A percentile compares a stretch with the other conserved stretches of the same genome.
Evolutionary conservation across 2,329 filamentous ascomycete genomes (phyloP).

Genomic region (Laburnicola sp.): DNA sequence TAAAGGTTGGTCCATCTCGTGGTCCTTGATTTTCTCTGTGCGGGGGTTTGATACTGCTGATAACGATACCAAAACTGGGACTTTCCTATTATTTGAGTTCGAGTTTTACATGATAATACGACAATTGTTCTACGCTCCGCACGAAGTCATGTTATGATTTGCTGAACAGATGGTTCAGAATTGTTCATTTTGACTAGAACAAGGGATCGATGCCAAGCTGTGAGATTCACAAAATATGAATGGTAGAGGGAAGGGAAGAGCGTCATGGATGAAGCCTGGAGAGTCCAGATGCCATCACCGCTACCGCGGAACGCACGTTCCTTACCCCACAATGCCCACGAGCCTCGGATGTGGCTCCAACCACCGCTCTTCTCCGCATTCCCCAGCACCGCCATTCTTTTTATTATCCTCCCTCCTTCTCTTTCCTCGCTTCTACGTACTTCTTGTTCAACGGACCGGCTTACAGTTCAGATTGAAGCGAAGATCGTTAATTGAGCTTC

Average conservation of each 20-base stretch:
- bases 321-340: conserved; percentile 6
- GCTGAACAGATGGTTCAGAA: too few species aligned
- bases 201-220: too few species aligned
- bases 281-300: neutral
- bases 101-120: too few species aligned
- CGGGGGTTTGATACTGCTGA: neutral
- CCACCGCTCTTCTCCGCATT: conserved; percentile 6
- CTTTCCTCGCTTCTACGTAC: neutral
- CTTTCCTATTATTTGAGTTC: neutral
- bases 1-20: too few species aligned
- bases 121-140: too few species aligned
- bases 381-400: neutral
- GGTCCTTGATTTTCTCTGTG: neutral
- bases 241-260: too few species aligned
- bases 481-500: conserved; percentile 1
- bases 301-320: neutral
- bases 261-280: too few species aligned
- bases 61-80: conserved; percentile 1
- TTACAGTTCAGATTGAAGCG: too few species aligned
- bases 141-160: too few species aligned
- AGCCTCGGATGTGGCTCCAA: conserved; percentile 3
- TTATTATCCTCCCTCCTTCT: neutral
- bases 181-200: too few species aligned
- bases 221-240: too few species aligned
- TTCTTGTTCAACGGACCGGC: too few species aligned